Conservation (phyloP, 106 monocot species). For the Alisma plantagoaquatica region DNA sequence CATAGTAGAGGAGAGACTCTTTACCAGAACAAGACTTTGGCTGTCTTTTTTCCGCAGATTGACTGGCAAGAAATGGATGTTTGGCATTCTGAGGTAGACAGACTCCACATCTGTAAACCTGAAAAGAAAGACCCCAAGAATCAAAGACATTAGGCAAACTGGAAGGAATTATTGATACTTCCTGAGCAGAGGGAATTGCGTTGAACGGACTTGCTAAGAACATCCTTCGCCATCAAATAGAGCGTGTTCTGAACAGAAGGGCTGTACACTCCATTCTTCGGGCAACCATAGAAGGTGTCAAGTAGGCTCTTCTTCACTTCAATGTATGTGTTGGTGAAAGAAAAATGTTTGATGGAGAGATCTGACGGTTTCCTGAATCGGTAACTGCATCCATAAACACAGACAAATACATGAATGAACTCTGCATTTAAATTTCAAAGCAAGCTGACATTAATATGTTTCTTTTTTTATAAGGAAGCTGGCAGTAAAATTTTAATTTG, state of each 20-base stretch:
- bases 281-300: slow-evolving; percentile 69
- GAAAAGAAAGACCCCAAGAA: no score
- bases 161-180: no score
- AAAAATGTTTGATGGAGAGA: slow-evolving; percentile 41
- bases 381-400: slow-evolving; percentile 38
- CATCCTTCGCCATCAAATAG: slow-evolving; percentile 69
- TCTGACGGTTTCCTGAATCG: slow-evolving; percentile 36
- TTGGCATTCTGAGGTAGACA: slow-evolving; percentile 80
- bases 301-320: slow-evolving; percentile 53
- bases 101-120: slow-evolving; percentile 58
- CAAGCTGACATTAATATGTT: no score
- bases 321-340: slow-evolving; percentile 43
- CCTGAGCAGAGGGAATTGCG: no score
- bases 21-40: slow-evolving; percentile 58
- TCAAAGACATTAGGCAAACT: no score
- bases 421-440: no score
- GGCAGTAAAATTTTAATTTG: no score
- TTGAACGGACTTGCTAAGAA: slow-evolving; percentile 57
- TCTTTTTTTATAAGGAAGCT: no score
- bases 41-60: slow-evolving; percentile 68
- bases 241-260: slow-evolving; percentile 94
- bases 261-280: slow-evolving; percentile 66
- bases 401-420: no score
- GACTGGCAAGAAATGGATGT: slow-evolving; percentile 85
- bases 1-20: neutral